Evolutionary conservation across 2,329 filamentous ascomycete genomes (phyloP).

Genomic region (Ilyonectria destructans): DNA sequence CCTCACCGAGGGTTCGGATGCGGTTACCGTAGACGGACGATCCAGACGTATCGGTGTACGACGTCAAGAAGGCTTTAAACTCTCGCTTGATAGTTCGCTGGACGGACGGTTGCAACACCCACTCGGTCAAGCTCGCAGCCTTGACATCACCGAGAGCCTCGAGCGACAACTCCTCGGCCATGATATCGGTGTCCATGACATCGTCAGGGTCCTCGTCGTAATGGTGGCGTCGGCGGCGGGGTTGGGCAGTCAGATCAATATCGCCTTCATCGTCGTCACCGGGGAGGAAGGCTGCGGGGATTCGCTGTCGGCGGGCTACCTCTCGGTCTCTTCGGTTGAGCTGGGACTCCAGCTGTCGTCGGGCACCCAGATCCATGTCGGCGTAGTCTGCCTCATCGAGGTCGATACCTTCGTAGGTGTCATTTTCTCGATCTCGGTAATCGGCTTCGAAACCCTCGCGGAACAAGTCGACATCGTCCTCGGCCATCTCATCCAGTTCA

Average conservation of each 20-base stretch:
- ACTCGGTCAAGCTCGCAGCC: constrained; percentile 92
- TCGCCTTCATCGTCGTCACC: constrained; percentile 90
- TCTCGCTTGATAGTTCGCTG: constrained; percentile 95
- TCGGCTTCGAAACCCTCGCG: constrained; percentile 82
- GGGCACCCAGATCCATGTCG: constrained; percentile 76
- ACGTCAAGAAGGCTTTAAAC: constrained; percentile 97
- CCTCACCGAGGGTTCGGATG: constrained; percentile 94
- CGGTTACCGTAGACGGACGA: constrained; percentile 95
- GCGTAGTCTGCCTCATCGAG: constrained; percentile 85
- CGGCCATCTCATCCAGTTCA: constrained; percentile 86
- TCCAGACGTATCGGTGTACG: constrained; percentile 92
- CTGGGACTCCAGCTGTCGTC: constrained; percentile 81
- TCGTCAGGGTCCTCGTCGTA: constrained; percentile 97
- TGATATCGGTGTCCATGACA: constrained; percentile 91
- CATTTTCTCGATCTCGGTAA: constrained; percentile 77
- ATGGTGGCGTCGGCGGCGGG: constrained; percentile 86
- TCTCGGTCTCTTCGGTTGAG: constrained; percentile 83
- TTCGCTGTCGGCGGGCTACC: constrained; percentile 75
- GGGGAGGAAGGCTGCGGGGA: constrained; percentile 82
- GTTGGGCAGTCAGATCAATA: constrained; percentile 88
- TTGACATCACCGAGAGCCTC: constrained; percentile 95
- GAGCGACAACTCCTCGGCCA: constrained; percentile 95
- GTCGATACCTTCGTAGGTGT: constrained; percentile 79
- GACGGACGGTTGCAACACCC: constrained; percentile 92
- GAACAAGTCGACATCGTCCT: constrained; percentile 86